phyloP scores from a whole-genome alignment of 148 eudicot genomes.

The Heliosperma pusillum region DNA sequence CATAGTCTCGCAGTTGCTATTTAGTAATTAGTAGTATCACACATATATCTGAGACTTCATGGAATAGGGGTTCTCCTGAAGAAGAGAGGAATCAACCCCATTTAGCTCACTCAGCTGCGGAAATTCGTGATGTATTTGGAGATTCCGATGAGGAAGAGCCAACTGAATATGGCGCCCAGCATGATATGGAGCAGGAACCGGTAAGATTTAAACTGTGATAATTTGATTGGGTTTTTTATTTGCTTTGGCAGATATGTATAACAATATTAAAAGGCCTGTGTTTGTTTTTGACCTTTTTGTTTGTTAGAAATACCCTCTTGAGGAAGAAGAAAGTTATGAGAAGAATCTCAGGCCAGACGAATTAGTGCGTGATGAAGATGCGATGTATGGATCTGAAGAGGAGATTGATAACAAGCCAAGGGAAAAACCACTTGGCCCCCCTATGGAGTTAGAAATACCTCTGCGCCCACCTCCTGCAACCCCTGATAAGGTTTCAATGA shows the following conservation, averaged over 20 bases:
- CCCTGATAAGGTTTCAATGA: conserved; percentile 55
- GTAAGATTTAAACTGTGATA: conserved; percentile 33
- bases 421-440: conserved; percentile 86
- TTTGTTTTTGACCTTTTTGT: conserved; percentile 7
- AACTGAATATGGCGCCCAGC: conserved; percentile 58
- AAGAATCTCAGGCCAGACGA: conserved; percentile 75
- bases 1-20: background rate
- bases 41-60: conserved; percentile 2
- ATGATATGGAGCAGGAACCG: conserved; percentile 60
- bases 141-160: conserved; percentile 98
- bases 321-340: conserved; percentile 76
- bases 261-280: background rate
- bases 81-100: conserved; percentile 72
- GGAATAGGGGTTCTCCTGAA: conserved; percentile 51
- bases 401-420: conserved; percentile 62
- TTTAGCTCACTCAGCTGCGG: conserved; percentile 63
- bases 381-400: conserved; percentile 74
- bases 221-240: background rate
- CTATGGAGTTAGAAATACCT: conserved; percentile 86
- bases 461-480: conserved; percentile 77
- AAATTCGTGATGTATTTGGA: conserved; percentile 95
- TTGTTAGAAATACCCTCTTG: conserved; percentile 63
- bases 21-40: background rate
- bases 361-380: conserved; percentile 81
- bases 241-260: conserved; percentile 18